Evolutionary conservation across 495 filamentous ascomycete species (phyloP).

Genomic region (Chaetomium tenue): DNA sequence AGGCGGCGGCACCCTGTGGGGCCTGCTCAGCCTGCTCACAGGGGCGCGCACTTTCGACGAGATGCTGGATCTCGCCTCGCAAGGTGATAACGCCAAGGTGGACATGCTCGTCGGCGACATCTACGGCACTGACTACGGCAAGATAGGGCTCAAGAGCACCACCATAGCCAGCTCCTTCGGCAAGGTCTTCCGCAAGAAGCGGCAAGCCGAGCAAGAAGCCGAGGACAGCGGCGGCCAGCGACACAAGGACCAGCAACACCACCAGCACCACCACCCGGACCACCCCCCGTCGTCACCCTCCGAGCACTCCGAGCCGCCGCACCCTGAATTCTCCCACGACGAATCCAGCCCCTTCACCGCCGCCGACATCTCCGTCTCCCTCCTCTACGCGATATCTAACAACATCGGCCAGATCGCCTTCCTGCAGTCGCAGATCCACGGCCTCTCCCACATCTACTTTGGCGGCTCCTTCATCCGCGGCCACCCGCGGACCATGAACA

Average conservation of each 20-base stretch:
- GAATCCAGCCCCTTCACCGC: slow-evolving; percentile 42
- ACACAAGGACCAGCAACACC: slow-evolving; percentile 46
- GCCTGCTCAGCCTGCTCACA: slow-evolving; percentile 83
- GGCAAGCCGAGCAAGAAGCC: slow-evolving; percentile 66
- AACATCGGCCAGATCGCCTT: slow-evolving; percentile 99
- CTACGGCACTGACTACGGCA: slow-evolving; percentile 91
- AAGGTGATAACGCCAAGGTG: slow-evolving; percentile 85
- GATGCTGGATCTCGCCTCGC: slow-evolving; percentile 91
- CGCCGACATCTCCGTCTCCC: slow-evolving; percentile 54
- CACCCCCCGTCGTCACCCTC: slow-evolving; percentile 22
- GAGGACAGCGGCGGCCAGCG: slow-evolving; percentile 68
- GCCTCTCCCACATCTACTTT: slow-evolving; percentile 90
- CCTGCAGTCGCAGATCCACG: slow-evolving; percentile 88
- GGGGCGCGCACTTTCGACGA: slow-evolving; percentile 90
- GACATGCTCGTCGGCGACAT: slow-evolving; percentile 99
- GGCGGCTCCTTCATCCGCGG: slow-evolving; percentile 96
- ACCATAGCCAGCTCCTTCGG: slow-evolving; percentile 96
- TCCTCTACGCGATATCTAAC: slow-evolving; percentile 85
- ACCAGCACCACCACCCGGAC: slow-evolving; percentile 11
- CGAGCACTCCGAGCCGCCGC: slow-evolving; percentile 2
- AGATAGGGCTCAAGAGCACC: slow-evolving; percentile 89
- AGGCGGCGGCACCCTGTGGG: slow-evolving; percentile 95
- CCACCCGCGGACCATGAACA: slow-evolving; percentile 96
- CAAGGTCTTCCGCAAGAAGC: slow-evolving; percentile 89
- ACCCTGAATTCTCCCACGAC: background rate